A percentile compares a stretch with the other conserved stretches of the same genome.
phyloP scores from a whole-genome alignment of 1,139 yeast genomes.

The Hyphopichia buzzinii region DNA sequence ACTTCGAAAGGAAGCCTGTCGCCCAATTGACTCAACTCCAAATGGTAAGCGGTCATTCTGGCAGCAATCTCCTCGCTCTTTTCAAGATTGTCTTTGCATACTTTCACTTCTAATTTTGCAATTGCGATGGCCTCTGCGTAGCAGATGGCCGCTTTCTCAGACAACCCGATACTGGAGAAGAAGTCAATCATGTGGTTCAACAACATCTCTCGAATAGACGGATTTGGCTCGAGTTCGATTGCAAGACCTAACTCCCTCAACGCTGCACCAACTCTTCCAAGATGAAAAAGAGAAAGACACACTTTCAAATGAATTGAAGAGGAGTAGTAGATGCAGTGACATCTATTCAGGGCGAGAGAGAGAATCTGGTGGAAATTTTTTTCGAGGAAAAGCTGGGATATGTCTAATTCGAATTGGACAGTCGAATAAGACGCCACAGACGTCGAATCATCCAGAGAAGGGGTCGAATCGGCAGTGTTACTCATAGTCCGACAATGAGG shows the following conservation, averaged over 20 bases:
- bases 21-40: slow-evolving; percentile 3
- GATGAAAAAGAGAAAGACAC: slow-evolving; percentile 19
- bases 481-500: no score
- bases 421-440: slow-evolving; percentile 1
- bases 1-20: not conserved
- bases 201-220: slow-evolving; percentile 14
- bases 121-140: slow-evolving; percentile 12
- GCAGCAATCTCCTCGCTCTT: not conserved
- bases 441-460: no score
- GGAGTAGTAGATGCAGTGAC: slow-evolving; percentile 4
- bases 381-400: slow-evolving; percentile 6
- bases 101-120: slow-evolving; percentile 8
- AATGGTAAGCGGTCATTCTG: slow-evolving; percentile 5
- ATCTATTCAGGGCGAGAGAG: slow-evolving; percentile 7
- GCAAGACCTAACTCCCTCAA: slow-evolving; percentile 26
- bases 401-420: slow-evolving; percentile 6
- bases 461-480: no score
- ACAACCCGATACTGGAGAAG: slow-evolving; percentile 16
- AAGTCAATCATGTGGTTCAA: slow-evolving; percentile 15
- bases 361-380: slow-evolving; percentile 9
- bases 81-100: not conserved
- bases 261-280: slow-evolving; percentile 26
- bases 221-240: slow-evolving; percentile 21
- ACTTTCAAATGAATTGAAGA: slow-evolving; percentile 12
- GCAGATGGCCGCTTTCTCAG: slow-evolving; percentile 10